Evolutionary conservation across 164 flowering plant species (phyloP).

Genomic region (Chloranthus sessilifolius): DNA sequence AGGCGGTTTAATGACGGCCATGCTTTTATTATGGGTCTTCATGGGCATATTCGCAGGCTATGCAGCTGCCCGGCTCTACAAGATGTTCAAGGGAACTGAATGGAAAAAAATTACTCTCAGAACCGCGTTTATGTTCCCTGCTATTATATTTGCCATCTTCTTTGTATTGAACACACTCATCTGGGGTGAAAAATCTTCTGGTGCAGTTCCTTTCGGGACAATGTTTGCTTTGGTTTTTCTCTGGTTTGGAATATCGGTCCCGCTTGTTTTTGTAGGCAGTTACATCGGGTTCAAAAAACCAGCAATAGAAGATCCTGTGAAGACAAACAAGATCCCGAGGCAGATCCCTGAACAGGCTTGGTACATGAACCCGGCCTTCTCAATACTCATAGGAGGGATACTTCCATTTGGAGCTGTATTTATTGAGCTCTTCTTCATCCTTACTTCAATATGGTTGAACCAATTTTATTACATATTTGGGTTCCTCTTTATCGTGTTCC

Average conservation of each 20-base stretch:
- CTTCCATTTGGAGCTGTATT: conserved; percentile 6
- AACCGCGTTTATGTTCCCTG: conserved; percentile 10
- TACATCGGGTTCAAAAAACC: conserved; percentile 11
- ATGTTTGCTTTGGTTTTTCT: conserved; percentile 13
- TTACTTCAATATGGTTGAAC: background rate
- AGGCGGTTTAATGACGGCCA: conserved; percentile 15
- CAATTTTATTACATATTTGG: conserved; percentile 10
- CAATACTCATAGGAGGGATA: conserved; percentile 1
- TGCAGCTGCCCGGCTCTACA: conserved; percentile 22
- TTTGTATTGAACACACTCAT: conserved; percentile 10
- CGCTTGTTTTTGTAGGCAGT: conserved; percentile 13
- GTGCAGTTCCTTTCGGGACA: conserved; percentile 12
- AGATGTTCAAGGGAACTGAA: conserved; percentile 29
- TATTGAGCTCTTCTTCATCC: conserved; percentile 11
- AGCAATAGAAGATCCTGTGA: conserved; percentile 14
- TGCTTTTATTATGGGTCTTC: conserved; percentile 12
- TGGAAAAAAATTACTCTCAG: conserved; percentile 12
- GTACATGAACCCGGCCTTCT: conserved; percentile 7
- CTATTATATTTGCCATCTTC: conserved; percentile 10
- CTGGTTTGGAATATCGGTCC: conserved; percentile 15
- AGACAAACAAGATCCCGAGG: conserved; percentile 15
- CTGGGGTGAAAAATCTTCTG: conserved; percentile 12
- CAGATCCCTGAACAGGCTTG: conserved; percentile 10
- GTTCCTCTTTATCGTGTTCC: conserved; percentile 5
- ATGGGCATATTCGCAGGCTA: conserved; percentile 26